Conservation (phyloP, 2,329 filamentous ascomycete genomes). For the Aspergillus neoniger region DNA sequence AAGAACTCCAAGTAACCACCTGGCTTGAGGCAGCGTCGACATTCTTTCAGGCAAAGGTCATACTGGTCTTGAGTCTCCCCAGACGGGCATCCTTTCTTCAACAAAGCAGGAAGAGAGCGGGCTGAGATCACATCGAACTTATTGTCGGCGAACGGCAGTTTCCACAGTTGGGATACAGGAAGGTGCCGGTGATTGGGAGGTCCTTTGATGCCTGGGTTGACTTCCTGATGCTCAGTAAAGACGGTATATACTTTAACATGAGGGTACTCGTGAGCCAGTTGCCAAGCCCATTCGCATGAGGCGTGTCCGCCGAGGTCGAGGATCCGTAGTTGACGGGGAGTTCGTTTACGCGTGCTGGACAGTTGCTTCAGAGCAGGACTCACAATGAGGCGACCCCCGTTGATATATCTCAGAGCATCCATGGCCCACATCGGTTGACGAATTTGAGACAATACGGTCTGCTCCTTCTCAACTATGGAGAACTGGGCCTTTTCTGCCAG, state of each 20-base stretch:
- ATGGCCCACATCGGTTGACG: constrained; percentile 62
- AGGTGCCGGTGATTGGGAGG: constrained; percentile 86
- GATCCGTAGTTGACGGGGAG: constrained; percentile 61
- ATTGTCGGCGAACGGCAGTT: constrained; percentile 79
- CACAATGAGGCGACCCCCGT: constrained; percentile 61
- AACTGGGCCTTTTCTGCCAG: constrained; percentile 50
- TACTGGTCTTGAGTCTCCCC: constrained; percentile 79
- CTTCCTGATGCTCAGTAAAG: constrained; percentile 71
- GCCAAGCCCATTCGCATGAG: constrained; percentile 94
- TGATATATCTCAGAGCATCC: constrained; percentile 61
- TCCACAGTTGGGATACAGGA: constrained; percentile 73
- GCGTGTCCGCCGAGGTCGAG: constrained; percentile 85
- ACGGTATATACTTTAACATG: constrained; percentile 87
- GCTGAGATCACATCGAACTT: constrained; percentile 93
- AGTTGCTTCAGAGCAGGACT: constrained; percentile 51
- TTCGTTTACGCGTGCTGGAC: constrained; percentile 25
- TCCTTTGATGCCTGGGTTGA: constrained; percentile 75
- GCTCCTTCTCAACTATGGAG: constrained; percentile 67
- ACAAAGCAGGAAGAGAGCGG: constrained; percentile 78
- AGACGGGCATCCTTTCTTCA: constrained; percentile 67
- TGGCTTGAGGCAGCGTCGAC: constrained; percentile 87
- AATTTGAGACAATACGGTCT: constrained; percentile 74
- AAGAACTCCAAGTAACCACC: constrained; percentile 91
- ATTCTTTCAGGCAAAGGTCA: constrained; percentile 80
- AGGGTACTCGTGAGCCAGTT: constrained; percentile 81